Base-by-base conservation (phyloP, 2,329 filamentous ascomycete genomes). In the Monosporascus sp. region DNA sequence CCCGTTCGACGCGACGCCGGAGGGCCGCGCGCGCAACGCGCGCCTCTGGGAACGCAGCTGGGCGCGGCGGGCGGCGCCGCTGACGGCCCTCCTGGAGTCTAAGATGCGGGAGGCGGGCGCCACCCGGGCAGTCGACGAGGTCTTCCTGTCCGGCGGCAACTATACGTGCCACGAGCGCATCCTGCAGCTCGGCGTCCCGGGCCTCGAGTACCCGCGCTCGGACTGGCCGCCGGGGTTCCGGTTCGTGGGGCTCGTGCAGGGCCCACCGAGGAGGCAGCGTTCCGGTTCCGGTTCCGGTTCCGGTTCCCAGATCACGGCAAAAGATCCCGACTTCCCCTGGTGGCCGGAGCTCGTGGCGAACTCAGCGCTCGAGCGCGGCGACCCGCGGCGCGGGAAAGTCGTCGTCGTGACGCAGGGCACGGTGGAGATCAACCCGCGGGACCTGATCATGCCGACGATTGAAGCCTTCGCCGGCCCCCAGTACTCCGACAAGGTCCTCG, bases 341-440 rank as follows among this genome's bases (percentile, higher is more conserved):
- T 74, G 71, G 72, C 14, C 35, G 1, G 65, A 70, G 43, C 47
- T 73, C 17, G 51, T 64, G 3, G 51, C 55, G 7, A 69, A 70
- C 55, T 63, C 61, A 5, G 51, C 54, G 4, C 53, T 59, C 8
- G 44, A 43, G 3, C 16, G 31, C 7, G n/a, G 50, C 1, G 46
- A 54, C 24, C 50, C 53, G 7, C 9, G 2, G 17, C 54, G 60
- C 20, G 68, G 65, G 53, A 68, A 67, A 48, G 61, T 73, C 2
- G 58, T 74, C 2, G 66, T 74, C 8, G 72, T 74, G 19, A 66
- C 72, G 0, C 72, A 74, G 53, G 72, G 72, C 4, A 73, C 71
- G 2, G 71, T 74, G 7, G 71, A 74, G 58, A 70, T 61, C 2
- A 63, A 72, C 48, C 69, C 70, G 5, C 52, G 63, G 5, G 66